Percentiles rank a stretch among this genome's conserved stretches.
phyloP scores from a whole-genome alignment of 169 alveolate genomes.

The Plasmodium sp. region DNA sequence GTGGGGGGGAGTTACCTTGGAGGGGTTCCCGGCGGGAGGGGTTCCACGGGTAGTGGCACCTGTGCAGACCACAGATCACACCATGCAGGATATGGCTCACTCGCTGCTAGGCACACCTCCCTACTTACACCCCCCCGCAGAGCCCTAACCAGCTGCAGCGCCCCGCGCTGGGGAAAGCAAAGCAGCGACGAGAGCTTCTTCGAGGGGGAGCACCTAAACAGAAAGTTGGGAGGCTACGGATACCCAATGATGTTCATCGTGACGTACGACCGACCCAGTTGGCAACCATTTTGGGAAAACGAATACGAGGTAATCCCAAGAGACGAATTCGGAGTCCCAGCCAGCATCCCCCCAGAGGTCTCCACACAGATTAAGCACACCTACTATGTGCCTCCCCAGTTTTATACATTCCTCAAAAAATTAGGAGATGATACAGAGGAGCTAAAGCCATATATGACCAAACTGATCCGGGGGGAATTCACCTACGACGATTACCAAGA shows the following conservation, averaged over 20 bases:
- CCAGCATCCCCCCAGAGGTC: constrained; percentile 85
- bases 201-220: constrained; percentile 62
- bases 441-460: constrained; percentile 90
- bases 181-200: constrained; percentile 7
- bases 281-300: constrained; percentile 83
- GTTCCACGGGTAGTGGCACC: too few species aligned
- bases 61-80: too few species aligned
- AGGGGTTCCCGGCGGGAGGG: neutral
- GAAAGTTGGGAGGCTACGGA: constrained; percentile 76
- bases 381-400: constrained; percentile 92
- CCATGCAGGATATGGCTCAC: too few species aligned
- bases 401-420: constrained; percentile 90
- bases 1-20: neutral
- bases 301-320: constrained; percentile 84
- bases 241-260: constrained; percentile 84
- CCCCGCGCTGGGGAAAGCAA: neutral
- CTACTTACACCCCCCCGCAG: neutral
- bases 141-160: neutral
- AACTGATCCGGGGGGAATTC: constrained; percentile 86
- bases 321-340: constrained; percentile 84
- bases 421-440: constrained; percentile 92
- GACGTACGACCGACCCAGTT: constrained; percentile 82
- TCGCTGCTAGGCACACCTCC: too few species aligned
- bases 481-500: constrained; percentile 92
- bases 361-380: constrained; percentile 83